These are phyloP conservation scores for Symbiodinium pilosum DNA, from an alignment of 73 alveolate species.

Conservation along the genomic window DNA sequence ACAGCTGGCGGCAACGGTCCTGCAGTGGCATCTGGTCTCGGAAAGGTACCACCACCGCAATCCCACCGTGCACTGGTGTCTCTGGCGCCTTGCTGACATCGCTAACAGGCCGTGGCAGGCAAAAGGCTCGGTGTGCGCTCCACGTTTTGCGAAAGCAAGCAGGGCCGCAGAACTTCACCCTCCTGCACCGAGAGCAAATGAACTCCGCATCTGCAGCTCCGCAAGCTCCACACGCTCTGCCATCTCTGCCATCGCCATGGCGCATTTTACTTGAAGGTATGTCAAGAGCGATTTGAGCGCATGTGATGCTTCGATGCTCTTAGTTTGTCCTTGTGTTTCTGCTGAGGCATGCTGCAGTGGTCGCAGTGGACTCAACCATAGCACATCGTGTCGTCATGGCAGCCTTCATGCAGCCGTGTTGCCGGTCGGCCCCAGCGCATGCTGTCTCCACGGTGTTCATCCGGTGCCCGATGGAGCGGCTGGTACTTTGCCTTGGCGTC, in stretches of 20 bases:
- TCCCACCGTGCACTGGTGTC: background rate
- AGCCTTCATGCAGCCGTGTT: no score
- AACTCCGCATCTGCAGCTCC: slow-evolving; percentile 21
- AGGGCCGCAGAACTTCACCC: slow-evolving; percentile 12
- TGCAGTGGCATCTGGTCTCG: slow-evolving; percentile 88
- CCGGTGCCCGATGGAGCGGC: slow-evolving; percentile 45
- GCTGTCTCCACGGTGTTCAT: slow-evolving; percentile 25
- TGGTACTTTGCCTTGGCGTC: slow-evolving; percentile 8
- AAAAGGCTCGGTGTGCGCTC: background rate
- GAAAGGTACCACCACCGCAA: slow-evolving; percentile 79
- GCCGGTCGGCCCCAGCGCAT: slow-evolving; percentile 67
- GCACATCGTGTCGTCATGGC: no score
- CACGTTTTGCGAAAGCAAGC: slow-evolving; percentile 41
- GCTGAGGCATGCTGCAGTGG: no score
- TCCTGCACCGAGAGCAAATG: slow-evolving; percentile 4
- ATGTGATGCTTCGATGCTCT: no score
- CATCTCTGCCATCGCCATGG: background rate
- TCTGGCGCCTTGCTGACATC: background rate
- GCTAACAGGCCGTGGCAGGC: no score
- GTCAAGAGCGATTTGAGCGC: no score
- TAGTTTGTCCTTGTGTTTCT: no score
- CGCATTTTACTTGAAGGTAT: no score
- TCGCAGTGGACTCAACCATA: no score
- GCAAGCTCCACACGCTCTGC: slow-evolving; percentile 30
- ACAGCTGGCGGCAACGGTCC: slow-evolving; percentile 61